Conservation (phyloP, 805 yeast species). For the Cyberlindnera veronae region DNA sequence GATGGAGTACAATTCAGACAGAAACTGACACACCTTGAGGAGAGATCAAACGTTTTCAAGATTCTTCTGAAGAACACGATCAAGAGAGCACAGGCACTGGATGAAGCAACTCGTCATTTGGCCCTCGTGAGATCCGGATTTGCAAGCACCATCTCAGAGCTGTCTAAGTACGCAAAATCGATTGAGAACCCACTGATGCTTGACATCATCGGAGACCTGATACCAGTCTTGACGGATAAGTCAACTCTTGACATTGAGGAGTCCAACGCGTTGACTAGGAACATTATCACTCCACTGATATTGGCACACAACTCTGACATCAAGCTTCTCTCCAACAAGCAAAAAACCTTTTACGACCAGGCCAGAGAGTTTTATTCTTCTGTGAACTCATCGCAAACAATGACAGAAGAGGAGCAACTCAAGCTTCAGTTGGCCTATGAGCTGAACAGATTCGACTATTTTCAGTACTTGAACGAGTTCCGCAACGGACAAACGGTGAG, state of each 20-base stretch:
- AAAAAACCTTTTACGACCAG: constrained; percentile 14
- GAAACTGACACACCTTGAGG: constrained; percentile 10
- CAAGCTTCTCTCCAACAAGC: constrained; percentile 14
- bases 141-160: constrained; percentile 15
- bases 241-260: constrained; percentile 22
- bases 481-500: constrained; percentile 25
- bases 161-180: constrained; percentile 8
- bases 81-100: constrained; percentile 20
- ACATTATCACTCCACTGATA: constrained; percentile 18
- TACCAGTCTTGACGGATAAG: constrained; percentile 16
- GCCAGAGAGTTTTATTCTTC: constrained; percentile 9
- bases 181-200: constrained; percentile 12
- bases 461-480: constrained; percentile 35
- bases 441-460: constrained; percentile 42
- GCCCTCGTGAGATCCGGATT: constrained; percentile 21
- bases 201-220: constrained; percentile 16
- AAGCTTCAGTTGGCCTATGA: constrained; percentile 37
- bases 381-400: background rate
- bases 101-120: constrained; percentile 19
- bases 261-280: constrained; percentile 15
- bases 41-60: constrained; percentile 6
- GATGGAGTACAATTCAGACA: constrained; percentile 16
- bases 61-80: constrained; percentile 14
- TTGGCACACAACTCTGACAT: constrained; percentile 21
- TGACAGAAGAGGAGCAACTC: constrained; percentile 33